Evolutionary conservation across 371 early-diverging fungal species (phyloP).

Genomic region (Choanephora cucurbitarum): DNA sequence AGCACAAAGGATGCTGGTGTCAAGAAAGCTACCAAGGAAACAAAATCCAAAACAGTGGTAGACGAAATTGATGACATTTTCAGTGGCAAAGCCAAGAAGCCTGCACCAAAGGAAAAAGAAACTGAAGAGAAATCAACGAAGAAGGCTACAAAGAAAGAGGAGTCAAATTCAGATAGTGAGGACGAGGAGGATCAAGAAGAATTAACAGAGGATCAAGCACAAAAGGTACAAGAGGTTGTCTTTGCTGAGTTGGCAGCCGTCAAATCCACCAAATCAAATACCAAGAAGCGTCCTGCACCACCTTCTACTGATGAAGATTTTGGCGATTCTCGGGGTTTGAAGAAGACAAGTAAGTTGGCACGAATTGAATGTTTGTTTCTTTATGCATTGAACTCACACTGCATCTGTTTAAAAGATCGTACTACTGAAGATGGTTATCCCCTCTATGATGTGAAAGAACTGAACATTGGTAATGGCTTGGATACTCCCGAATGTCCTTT

Average conservation of each 20-base stretch:
- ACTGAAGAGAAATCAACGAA: conserved; percentile 16
- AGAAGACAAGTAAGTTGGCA: conserved; percentile 41
- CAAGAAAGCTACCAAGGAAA: conserved; percentile 1
- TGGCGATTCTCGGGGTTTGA: conserved; percentile 47
- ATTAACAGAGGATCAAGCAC: conserved; percentile 17
- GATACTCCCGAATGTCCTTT: conserved; percentile 56
- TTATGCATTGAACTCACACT: background rate
- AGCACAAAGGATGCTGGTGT: conserved; percentile 28
- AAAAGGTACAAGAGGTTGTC: conserved; percentile 44
- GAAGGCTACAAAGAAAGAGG: conserved; percentile 18
- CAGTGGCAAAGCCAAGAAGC: conserved; percentile 12
- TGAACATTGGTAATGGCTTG: conserved; percentile 44
- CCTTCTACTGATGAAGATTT: conserved; percentile 33
- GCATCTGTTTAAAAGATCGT: conserved; percentile 36
- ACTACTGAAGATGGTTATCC: conserved; percentile 57
- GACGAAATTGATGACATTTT: conserved; percentile 22
- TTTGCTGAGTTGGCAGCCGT: conserved; percentile 52
- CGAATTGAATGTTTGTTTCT: no score
- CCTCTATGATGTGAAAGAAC: conserved; percentile 49
- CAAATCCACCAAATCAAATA: conserved; percentile 30
- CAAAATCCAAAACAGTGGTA: conserved; percentile 3
- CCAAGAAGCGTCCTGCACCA: conserved; percentile 25
- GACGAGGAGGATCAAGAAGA: conserved; percentile 20
- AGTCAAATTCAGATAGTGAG: conserved; percentile 4
- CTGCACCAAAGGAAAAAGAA: conserved; percentile 12